Conservation (phyloP, 2,329 filamentous ascomycete genomes). For the Ceratocystis colombiana region DNA sequence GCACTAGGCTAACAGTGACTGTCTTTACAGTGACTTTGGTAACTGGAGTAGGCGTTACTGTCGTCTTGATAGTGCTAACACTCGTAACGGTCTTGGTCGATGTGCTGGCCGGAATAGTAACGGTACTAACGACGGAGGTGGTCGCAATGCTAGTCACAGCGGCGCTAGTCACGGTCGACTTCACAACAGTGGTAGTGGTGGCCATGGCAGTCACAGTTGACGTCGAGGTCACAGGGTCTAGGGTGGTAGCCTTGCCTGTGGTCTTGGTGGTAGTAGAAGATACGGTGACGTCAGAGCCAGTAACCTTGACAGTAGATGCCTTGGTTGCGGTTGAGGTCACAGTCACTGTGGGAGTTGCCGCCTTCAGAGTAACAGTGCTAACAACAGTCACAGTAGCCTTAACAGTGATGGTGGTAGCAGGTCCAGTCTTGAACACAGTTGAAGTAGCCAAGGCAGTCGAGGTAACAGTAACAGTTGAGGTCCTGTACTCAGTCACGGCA, state of each 20-base stretch:
- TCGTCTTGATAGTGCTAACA: background rate
- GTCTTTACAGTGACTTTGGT: slow-evolving; percentile 7
- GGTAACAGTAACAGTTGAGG: slow-evolving; percentile 12
- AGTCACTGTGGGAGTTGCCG: background rate
- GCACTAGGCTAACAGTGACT: slow-evolving; percentile 1
- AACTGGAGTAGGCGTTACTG: background rate
- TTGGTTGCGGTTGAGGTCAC: background rate
- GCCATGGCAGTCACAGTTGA: slow-evolving; percentile 4
- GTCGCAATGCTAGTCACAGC: slow-evolving; percentile 11
- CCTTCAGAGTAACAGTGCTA: slow-evolving; percentile 3
- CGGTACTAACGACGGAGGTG: background rate
- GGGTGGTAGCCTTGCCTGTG: slow-evolving; percentile 5
- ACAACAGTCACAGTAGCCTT: background rate
- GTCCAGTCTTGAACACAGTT: slow-evolving; percentile 1
- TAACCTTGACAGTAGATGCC: background rate
- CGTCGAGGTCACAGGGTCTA: slow-evolving; percentile 6
- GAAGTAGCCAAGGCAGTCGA: slow-evolving; percentile 2
- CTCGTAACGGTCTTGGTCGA: background rate
- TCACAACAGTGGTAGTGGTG: slow-evolving; percentile 2
- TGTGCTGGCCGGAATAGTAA: slow-evolving; percentile 5
- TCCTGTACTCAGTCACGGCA: background rate
- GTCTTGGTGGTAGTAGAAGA: slow-evolving; percentile 16
- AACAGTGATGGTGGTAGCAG: background rate
- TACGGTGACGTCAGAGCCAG: slow-evolving; percentile 4
- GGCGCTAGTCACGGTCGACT: slow-evolving; percentile 3